phyloP scores from a whole-genome alignment of 2,329 filamentous ascomycete genomes.

The Penicillium decumbens region DNA sequence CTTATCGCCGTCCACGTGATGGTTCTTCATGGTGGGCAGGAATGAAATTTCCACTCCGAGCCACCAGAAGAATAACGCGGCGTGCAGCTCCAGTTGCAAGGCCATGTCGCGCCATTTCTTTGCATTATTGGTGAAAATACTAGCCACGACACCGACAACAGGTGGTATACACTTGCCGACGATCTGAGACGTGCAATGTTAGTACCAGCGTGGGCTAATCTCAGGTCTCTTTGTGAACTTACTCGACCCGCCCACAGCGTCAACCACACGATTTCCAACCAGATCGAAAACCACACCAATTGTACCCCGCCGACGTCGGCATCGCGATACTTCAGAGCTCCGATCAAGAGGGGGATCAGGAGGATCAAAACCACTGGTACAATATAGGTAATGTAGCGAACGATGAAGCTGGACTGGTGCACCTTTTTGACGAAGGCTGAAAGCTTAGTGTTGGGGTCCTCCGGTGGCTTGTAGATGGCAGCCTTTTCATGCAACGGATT shows the following conservation, averaged over 20 bases:
- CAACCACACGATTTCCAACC: constrained; percentile 90
- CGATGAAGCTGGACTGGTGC: constrained; percentile 60
- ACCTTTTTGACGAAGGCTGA: constrained; percentile 62
- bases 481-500: constrained; percentile 66
- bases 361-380: constrained; percentile 60
- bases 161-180: constrained; percentile 61
- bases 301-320: constrained; percentile 68
- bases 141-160: constrained; percentile 60
- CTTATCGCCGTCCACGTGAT: constrained; percentile 53
- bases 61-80: constrained; percentile 88
- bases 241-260: constrained; percentile 74
- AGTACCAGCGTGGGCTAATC: neutral
- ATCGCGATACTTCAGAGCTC: constrained; percentile 54
- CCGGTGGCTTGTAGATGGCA: constrained; percentile 60
- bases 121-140: constrained; percentile 74
- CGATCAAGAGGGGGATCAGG: constrained; percentile 64
- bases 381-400: constrained; percentile 70
- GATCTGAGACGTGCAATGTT: constrained; percentile 38
- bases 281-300: constrained; percentile 88
- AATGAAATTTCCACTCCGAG: constrained; percentile 82
- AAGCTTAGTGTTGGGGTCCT: constrained; percentile 57
- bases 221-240: constrained; percentile 18
- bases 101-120: constrained; percentile 94
- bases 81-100: constrained; percentile 75
- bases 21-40: constrained; percentile 70